phyloP scores from a whole-genome alignment of 495 filamentous ascomycete genomes.

The Penicillium arizonense region DNA sequence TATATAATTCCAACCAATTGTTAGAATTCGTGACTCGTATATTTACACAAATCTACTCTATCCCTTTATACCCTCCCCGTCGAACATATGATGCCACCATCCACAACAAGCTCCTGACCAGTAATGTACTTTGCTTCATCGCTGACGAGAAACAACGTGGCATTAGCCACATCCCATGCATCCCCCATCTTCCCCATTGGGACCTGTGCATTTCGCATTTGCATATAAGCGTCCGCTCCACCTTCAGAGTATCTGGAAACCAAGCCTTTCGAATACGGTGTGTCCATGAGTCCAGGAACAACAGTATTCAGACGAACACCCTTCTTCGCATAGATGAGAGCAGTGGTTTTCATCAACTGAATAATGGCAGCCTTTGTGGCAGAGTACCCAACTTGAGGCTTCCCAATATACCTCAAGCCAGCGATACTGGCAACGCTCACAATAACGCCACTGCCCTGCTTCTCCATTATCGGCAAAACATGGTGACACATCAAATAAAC shows the following conservation, averaged over 20 bases:
- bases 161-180: slow-evolving; percentile 53
- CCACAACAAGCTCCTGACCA: slow-evolving; percentile 52
- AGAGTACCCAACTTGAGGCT: slow-evolving; percentile 51
- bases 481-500: slow-evolving; percentile 48
- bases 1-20: no score
- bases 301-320: slow-evolving; percentile 52
- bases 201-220: slow-evolving; percentile 38
- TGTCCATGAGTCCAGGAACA: slow-evolving; percentile 51
- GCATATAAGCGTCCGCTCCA: slow-evolving; percentile 34
- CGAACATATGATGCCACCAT: slow-evolving; percentile 48
- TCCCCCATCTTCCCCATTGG: slow-evolving; percentile 43
- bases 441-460: slow-evolving; percentile 37
- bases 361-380: slow-evolving; percentile 51
- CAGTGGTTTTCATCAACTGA: slow-evolving; percentile 48
- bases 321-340: slow-evolving; percentile 47
- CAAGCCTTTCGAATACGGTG: slow-evolving; percentile 42
- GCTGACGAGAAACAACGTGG: slow-evolving; percentile 48
- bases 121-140: slow-evolving; percentile 53
- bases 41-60: neutral
- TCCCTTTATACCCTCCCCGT: slow-evolving; percentile 17
- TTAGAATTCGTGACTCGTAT: neutral
- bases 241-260: slow-evolving; percentile 40
- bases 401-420: slow-evolving; percentile 51
- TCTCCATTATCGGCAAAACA: slow-evolving; percentile 51
- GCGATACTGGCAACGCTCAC: slow-evolving; percentile 48